A percentile compares a stretch with the other conserved stretches of the same genome.
Conservation (phyloP, 495 filamentous ascomycete genomes). For the Wilcoxina mikolae region DNA sequence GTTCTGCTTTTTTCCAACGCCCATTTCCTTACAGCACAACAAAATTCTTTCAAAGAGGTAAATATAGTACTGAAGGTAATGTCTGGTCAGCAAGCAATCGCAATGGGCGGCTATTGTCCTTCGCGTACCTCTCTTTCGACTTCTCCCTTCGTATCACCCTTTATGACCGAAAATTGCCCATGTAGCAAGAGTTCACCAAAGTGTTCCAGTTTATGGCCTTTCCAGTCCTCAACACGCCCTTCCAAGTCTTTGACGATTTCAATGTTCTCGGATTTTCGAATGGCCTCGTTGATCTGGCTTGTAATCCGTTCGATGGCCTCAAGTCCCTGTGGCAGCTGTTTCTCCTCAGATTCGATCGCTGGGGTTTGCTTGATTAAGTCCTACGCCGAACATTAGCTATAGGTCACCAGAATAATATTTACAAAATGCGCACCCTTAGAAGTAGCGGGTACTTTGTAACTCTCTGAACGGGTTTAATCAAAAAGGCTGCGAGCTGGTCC, state of each 20-base stretch:
- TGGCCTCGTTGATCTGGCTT: constrained; percentile 71
- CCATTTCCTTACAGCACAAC: constrained; percentile 91
- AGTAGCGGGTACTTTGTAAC: constrained; percentile 87
- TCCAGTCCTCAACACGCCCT: constrained; percentile 91
- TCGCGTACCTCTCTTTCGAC: constrained; percentile 63
- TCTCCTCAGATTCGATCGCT: constrained; percentile 60
- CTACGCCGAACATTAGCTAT: constrained; percentile 33
- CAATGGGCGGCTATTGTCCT: background rate
- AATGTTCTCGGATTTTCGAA: constrained; percentile 67
- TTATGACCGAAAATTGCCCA: constrained; percentile 87
- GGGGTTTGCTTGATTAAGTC: constrained; percentile 65
- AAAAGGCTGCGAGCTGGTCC: constrained; percentile 58
- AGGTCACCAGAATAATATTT: background rate
- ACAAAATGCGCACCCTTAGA: constrained; percentile 47
- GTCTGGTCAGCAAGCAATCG: constrained; percentile 5
- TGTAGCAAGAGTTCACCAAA: constrained; percentile 82
- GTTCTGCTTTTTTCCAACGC: constrained; percentile 65
- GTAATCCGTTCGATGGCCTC: constrained; percentile 64
- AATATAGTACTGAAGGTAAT: constrained; percentile 66
- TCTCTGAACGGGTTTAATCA: constrained; percentile 92
- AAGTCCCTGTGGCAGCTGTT: constrained; percentile 51
- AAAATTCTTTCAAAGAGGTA: constrained; percentile 93
- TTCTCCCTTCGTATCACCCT: constrained; percentile 62
- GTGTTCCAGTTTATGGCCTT: constrained; percentile 71
- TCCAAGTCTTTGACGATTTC: constrained; percentile 69